Evolutionary conservation across 2,329 filamentous ascomycete genomes (phyloP), one percentile per base, ranked within the genome.

Genomic region (Colletotrichum euphorbiae): DNA sequence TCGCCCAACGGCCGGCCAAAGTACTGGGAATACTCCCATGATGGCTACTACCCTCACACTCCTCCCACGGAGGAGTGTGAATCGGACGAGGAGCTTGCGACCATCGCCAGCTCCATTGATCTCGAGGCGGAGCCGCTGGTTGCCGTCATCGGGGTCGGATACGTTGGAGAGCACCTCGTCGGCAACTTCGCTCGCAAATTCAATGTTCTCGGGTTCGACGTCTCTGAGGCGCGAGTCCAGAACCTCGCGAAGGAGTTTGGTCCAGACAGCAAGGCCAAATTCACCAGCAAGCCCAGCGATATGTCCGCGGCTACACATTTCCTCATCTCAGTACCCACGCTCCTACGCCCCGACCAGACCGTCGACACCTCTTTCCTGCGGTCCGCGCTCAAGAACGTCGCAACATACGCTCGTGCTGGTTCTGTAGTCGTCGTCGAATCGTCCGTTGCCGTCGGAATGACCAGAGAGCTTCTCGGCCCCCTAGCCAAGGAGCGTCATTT

Each of bases 391-490:
- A 71, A 71, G 13, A 79, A 78, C 4, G 80, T 86, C 9, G 74
- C 75, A 3, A 72, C 71, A 13, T 75, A 83, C 45, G 84, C 80
- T 5, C 77, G 80, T 1, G 76, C 74, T 3, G 84, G 84, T 3
- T 79, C 81, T 0, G 82, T 80, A 6, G 80, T 87, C 6, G 82
- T 87, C 28, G 80, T 87, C 28, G 85, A 87, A 71, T 85, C 82
- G 67, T 85, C 83, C 1, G 85, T 87, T 19, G 82, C 84, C 9
- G 82, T 87, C 9, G 85, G 85, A 19, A 87, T 84, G 81, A 87
- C 85, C 0, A 79, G 85, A 15, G 70, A 80, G 43, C 78, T 87
- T 5, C 80, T 87, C 17, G 82, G 80, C 0, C 81, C 83, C 8
- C 73, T 86, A 17, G 82, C 81, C 19, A 71, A 78, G 63, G 73